Percentiles rank a stretch among this genome's conserved stretches.
Conservation (phyloP, 2,329 filamentous ascomycete species). For the Clarireedia hainanense region DNA sequence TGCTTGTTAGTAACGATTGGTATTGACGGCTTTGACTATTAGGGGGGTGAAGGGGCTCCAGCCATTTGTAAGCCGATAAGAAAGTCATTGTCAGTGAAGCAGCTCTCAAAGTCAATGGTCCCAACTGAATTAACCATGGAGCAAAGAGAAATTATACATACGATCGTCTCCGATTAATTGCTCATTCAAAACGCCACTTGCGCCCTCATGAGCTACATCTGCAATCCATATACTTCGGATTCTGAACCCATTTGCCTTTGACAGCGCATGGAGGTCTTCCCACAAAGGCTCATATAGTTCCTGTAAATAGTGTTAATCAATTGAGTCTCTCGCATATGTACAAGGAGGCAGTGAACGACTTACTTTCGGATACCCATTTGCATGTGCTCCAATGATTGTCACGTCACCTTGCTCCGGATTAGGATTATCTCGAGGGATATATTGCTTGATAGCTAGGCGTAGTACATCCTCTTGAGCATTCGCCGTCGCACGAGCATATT, state of each 20-base stretch:
- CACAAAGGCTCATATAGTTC: constrained; percentile 88
- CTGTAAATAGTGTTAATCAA: constrained; percentile 34
- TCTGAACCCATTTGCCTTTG: constrained; percentile 50
- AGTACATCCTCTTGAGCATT: constrained; percentile 68
- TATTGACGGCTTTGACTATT: too few species aligned
- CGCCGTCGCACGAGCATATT: constrained; percentile 68
- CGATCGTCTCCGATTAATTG: constrained; percentile 71
- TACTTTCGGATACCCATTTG: constrained; percentile 89
- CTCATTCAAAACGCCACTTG: constrained; percentile 71
- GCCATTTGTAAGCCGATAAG: background rate
- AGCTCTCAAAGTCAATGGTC: too few species aligned
- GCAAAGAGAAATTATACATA: constrained; percentile 33
- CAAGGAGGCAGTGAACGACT: too few species aligned
- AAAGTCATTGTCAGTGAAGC: background rate
- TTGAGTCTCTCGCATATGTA: background rate
- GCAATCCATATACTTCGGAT: constrained; percentile 83
- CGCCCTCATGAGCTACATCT: constrained; percentile 70
- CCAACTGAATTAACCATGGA: too few species aligned
- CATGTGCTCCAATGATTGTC: constrained; percentile 80
- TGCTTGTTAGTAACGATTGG: constrained; percentile 28
- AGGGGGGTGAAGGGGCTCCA: background rate
- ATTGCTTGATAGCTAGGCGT: constrained; percentile 76
- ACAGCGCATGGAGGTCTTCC: constrained; percentile 62
- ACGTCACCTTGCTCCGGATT: constrained; percentile 65
- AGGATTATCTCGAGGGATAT: constrained; percentile 66